Evolutionary conservation across 2,329 filamentous ascomycete species (phyloP).

Genomic region (Hymenoscyphus albidus): DNA sequence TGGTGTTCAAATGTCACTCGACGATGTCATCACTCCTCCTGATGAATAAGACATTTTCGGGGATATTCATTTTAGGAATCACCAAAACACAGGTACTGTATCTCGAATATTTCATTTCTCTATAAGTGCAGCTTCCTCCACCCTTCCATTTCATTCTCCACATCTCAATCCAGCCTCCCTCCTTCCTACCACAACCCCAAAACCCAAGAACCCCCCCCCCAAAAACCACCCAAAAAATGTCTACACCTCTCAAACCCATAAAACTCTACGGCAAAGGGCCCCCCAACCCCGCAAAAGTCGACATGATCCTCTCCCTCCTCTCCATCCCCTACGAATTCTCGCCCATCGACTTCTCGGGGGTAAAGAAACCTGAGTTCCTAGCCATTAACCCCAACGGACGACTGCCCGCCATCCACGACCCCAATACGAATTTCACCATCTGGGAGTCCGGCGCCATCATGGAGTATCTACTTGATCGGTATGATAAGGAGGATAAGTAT

Average conservation of each 20-base stretch:
- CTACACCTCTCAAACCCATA: slow-evolving; percentile 5
- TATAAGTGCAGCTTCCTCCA: background rate
- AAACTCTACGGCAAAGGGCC: slow-evolving; percentile 5
- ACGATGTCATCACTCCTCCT: too few relatives aligned
- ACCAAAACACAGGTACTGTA: background rate
- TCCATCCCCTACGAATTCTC: slow-evolving; percentile 2
- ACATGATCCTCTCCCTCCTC: slow-evolving; percentile 6
- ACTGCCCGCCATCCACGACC: slow-evolving; percentile 6
- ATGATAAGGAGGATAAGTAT: slow-evolving; percentile 3
- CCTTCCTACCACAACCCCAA: background rate
- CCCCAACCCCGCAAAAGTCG: slow-evolving; percentile 9
- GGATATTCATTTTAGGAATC: background rate
- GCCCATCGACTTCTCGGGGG: background rate
- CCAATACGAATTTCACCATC: slow-evolving; percentile 8
- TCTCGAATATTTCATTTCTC: background rate
- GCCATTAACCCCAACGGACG: slow-evolving; percentile 9
- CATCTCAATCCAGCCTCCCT: background rate
- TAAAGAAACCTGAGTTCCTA: slow-evolving; percentile 6
- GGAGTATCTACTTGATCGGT: slow-evolving; percentile 7
- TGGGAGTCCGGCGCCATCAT: slow-evolving; percentile 12
- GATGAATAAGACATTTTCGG: background rate
- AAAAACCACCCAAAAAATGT: background rate
- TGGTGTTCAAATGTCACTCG: too few relatives aligned
- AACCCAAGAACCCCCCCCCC: background rate
- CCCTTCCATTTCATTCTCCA: background rate